Evolutionary conservation across 2,329 filamentous ascomycete species (phyloP).

Genomic region (Gaeumannomyces sp.): DNA sequence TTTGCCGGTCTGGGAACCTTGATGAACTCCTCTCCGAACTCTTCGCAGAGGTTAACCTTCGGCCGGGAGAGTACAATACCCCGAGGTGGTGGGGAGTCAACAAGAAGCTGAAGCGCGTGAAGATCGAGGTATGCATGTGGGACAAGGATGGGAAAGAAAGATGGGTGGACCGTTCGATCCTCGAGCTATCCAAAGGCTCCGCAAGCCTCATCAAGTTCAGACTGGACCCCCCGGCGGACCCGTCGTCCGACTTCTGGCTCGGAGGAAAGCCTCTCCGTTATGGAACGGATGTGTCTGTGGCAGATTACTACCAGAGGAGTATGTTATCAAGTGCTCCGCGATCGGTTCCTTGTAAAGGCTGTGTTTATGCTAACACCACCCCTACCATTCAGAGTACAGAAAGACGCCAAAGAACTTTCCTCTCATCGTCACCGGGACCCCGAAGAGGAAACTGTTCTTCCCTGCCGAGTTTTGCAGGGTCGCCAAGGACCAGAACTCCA

Average conservation of each 20-base stretch:
- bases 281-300: slow-evolving; percentile 28
- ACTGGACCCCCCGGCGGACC: slow-evolving; percentile 13
- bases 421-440: slow-evolving; percentile 60
- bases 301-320: slow-evolving; percentile 39
- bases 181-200: slow-evolving; percentile 19
- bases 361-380: not conserved
- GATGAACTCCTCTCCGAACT: not conserved
- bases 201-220: slow-evolving; percentile 12
- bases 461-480: slow-evolving; percentile 62
- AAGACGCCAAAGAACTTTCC: slow-evolving; percentile 38
- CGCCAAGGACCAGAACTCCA: slow-evolving; percentile 57
- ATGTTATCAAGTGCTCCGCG: slow-evolving; percentile 17
- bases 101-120: not conserved
- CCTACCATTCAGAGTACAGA: slow-evolving; percentile 20
- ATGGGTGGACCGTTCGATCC: slow-evolving; percentile 23
- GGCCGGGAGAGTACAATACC: not conserved
- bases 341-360: not conserved
- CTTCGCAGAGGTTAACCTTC: not conserved
- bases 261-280: slow-evolving; percentile 20
- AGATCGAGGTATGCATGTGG: slow-evolving; percentile 16
- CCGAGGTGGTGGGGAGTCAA: not conserved
- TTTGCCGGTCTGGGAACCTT: slow-evolving; percentile 34
- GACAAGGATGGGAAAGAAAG: slow-evolving; percentile 24
- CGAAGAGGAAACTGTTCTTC: slow-evolving; percentile 52
- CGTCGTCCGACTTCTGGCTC: slow-evolving; percentile 27